These are phyloP conservation scores for Aureobasidium sp. DNA, from an alignment of 2,329 filamentous ascomycete species.

Conservation along the genomic window DNA sequence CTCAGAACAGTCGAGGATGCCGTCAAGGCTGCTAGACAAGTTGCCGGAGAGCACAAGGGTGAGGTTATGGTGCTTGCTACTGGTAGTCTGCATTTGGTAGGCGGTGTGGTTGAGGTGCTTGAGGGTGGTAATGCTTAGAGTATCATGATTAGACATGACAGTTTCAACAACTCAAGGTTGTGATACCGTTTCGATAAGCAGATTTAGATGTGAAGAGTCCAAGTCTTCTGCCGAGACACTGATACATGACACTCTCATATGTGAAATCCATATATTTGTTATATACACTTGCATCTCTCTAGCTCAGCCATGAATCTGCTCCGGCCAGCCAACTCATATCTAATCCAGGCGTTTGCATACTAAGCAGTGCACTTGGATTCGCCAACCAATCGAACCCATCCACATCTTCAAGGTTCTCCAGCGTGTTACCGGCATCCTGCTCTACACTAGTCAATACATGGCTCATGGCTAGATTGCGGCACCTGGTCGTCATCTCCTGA, in stretches of 20 bases:
- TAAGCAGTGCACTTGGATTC: background rate
- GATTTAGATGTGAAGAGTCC: no score
- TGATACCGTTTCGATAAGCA: no score
- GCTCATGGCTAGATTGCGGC: no score
- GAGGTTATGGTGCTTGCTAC: slow-evolving; percentile 62
- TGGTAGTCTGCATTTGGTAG: slow-evolving; percentile 77
- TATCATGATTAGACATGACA: background rate
- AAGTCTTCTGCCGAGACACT: no score
- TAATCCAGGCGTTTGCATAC: background rate
- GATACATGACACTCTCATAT: no score
- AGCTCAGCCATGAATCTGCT: no score
- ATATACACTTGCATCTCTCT: no score
- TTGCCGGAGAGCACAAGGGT: slow-evolving; percentile 21
- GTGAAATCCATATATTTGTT: no score
- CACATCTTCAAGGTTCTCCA: background rate
- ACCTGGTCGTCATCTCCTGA: no score
- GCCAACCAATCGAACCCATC: background rate
- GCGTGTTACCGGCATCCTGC: background rate
- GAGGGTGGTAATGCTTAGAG: slow-evolving; percentile 34
- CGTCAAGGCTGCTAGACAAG: slow-evolving; percentile 45
- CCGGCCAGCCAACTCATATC: background rate
- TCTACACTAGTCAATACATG: background rate
- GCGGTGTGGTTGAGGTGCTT: slow-evolving; percentile 65
- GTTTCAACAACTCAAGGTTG: background rate
- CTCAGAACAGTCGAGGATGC: slow-evolving; percentile 61